These are phyloP conservation scores for Aegilops bicornis DNA, from an alignment of 176 grass and related monocot genomes.

Conservation along the genomic window DNA sequence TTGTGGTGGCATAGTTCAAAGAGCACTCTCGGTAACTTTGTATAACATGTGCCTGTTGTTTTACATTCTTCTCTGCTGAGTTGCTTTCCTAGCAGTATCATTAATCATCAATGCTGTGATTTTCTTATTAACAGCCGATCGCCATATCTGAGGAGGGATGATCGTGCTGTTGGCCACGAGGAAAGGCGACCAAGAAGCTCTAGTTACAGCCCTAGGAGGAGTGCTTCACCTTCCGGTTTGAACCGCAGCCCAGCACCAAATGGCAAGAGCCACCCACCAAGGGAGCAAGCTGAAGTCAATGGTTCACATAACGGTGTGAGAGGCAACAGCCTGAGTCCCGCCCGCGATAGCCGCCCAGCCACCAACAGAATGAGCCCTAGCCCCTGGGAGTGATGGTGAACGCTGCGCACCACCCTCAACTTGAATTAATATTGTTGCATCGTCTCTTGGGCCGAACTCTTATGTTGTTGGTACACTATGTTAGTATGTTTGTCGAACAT, in stretches of 20 bases:
- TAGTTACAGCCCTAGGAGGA: conserved; percentile 42
- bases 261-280: conserved; percentile 41
- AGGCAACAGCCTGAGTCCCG: conserved; percentile 22
- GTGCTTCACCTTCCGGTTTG: conserved; percentile 16
- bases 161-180: neutral
- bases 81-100: neutral
- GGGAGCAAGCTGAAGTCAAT: conserved; percentile 40
- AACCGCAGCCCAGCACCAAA: conserved; percentile 37
- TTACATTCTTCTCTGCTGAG: neutral
- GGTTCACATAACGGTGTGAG: conserved; percentile 24
- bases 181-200: conserved; percentile 43
- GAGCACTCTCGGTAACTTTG: neutral
- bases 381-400: conserved; percentile 27
- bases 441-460: conserved; percentile 1
- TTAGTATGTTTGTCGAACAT: neutral
- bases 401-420: neutral
- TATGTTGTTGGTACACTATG: neutral
- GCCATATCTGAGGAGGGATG: conserved; percentile 47
- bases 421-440: neutral
- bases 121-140: conserved; percentile 24
- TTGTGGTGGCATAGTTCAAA: neutral
- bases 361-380: conserved; percentile 47
- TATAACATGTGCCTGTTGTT: neutral
- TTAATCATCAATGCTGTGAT: neutral
- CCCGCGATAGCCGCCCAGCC: conserved; percentile 14